phyloP scores from a whole-genome alignment of 352 stramenopile genomes.

The Globisporangium camurandrum region DNA sequence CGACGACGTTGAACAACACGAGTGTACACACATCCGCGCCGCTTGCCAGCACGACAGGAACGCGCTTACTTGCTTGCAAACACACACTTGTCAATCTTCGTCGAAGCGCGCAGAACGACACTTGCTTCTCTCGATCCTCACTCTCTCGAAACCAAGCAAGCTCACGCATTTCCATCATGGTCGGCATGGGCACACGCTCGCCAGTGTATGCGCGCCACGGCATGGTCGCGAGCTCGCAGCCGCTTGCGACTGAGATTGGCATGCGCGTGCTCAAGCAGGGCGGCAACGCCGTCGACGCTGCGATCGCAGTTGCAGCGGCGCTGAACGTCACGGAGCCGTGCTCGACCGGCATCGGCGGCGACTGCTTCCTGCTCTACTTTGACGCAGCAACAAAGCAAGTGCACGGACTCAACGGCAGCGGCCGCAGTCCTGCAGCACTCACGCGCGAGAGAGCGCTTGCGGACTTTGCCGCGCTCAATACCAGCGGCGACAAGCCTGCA shows the following conservation, averaged over 20 bases:
- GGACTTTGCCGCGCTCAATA: constrained; percentile 20
- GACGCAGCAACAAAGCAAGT: constrained; percentile 82
- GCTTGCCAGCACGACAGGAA: no score
- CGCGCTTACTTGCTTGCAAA: neutral
- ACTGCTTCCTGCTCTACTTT: constrained; percentile 96
- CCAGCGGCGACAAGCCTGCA: constrained; percentile 9
- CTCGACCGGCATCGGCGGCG: constrained; percentile 81
- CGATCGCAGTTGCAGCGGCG: constrained; percentile 47
- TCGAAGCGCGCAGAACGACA: constrained; percentile 3
- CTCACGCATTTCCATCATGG: no score
- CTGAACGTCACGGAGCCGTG: constrained; percentile 64
- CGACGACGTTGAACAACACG: neutral
- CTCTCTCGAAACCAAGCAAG: neutral
- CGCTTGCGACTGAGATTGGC: constrained; percentile 90
- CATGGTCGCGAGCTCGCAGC: constrained; percentile 92
- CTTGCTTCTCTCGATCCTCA: no score
- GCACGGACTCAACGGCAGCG: constrained; percentile 89
- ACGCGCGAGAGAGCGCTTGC: constrained; percentile 61
- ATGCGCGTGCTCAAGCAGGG: constrained; percentile 83
- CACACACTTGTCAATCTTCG: constrained; percentile 1
- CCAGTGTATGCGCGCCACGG: constrained; percentile 85
- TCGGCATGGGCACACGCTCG: constrained; percentile 66
- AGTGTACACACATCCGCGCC: no score
- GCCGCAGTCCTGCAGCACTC: constrained; percentile 71
- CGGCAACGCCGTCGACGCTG: constrained; percentile 94